Base-by-base conservation (phyloP, 495 filamentous ascomycete species). In the Lasiosphaeria hispida region DNA sequence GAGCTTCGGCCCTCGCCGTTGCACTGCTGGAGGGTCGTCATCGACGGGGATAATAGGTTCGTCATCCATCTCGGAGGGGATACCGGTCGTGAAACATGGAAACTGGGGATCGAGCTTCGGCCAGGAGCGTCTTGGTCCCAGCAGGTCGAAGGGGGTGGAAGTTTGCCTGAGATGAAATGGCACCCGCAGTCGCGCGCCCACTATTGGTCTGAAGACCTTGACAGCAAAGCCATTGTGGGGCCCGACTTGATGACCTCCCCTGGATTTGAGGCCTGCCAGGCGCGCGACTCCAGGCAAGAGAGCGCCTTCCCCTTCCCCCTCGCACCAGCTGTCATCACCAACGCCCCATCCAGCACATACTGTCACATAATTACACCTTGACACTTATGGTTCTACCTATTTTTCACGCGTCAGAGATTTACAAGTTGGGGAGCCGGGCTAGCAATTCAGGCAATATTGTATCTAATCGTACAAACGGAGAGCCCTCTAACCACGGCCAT, bases 11-110 rank as follows among this genome's bases (percentile, higher is more conserved):
- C 54, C 54, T 57, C 17, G 54, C 36, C 54, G 54, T 49, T 33
- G 44, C 45, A 49, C 43, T 34, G 40, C 54, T 49, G 17, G 44
- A 49, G 54, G 54, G 43, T 47, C 53, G 42, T 56, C 53, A 39
- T 57, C 54, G 54, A 57, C 54, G 43, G 48, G 48, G 54, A 57
- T 55, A 37, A 55, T 39, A 57, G 54, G 34, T 57, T 57, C 15
- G 33, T 57, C 30, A 48, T 57, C 54, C 43, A 57, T 55, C 8
- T 45, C 52, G n/a, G 23, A 45, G 19, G 30, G 52, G 40, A 30
- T 34, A 44, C 33, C 44, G 52, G 49, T 44, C 18, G 8, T 41
- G 38, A 44, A 37, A 18, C 40, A 55, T 45, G 40, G 52, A 37
- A 55, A 45, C 39, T 35, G 39, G 11, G 39, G 10, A 55, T 56